phyloP scores from a whole-genome alignment of 2,329 filamentous ascomycete genomes.

The Trichoderma sp. region DNA sequence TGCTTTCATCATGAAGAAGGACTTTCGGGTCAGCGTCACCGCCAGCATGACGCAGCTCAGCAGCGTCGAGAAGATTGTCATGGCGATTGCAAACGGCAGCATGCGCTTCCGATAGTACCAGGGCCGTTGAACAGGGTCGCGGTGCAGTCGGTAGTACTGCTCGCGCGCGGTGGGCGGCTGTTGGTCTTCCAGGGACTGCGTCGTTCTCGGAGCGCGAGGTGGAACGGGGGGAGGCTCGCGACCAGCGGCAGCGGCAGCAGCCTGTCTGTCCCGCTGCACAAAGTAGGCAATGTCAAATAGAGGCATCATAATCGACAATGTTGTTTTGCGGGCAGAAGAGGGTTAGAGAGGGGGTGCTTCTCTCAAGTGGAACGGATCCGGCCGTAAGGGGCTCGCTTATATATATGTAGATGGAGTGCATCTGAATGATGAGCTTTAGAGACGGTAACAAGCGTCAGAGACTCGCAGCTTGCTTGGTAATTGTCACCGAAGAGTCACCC shows the following conservation, averaged over 20 bases:
- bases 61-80: background rate
- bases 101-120: slow-evolving; percentile 22
- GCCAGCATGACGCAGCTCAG: slow-evolving; percentile 13
- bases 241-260: background rate
- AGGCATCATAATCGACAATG: background rate
- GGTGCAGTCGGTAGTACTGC: slow-evolving; percentile 13
- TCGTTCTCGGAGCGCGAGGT: background rate
- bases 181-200: background rate
- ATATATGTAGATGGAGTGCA: background rate
- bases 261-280: slow-evolving; percentile 2
- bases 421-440: background rate
- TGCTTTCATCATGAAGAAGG: slow-evolving; percentile 2
- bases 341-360: no score
- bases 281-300: slow-evolving; percentile 16
- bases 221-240: slow-evolving; percentile 4
- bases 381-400: background rate
- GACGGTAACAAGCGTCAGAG: background rate
- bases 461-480: background rate
- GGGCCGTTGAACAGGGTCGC: background rate
- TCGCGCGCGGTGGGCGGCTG: background rate
- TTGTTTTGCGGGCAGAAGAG: background rate
- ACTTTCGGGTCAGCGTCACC: slow-evolving; percentile 15
- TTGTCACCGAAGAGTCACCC: background rate
- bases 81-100: slow-evolving; percentile 16
- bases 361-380: background rate